These are phyloP conservation scores for Trichophyton rubrum DNA, from an alignment of 2,329 filamentous ascomycete species.

Conservation along the genomic window DNA sequence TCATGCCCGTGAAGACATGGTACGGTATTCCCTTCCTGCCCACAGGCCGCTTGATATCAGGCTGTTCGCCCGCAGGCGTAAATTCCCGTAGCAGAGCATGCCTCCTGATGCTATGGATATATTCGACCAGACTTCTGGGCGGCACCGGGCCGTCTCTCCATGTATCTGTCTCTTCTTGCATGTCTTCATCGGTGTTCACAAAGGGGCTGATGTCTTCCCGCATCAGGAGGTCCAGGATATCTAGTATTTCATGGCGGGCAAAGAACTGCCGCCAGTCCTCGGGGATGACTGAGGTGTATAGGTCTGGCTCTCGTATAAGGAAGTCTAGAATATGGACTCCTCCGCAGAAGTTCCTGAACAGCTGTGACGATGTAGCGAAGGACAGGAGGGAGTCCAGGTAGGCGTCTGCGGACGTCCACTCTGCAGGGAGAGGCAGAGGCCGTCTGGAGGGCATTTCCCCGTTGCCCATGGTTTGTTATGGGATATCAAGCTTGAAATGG, in stretches of 20 bases:
- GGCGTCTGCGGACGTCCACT: constrained; percentile 58
- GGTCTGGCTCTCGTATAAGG: constrained; percentile 69
- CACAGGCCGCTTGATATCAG: constrained; percentile 18
- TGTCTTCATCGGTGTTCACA: constrained; percentile 13
- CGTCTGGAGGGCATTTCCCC: constrained; percentile 35
- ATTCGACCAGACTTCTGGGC: constrained; percentile 51
- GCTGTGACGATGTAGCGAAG: constrained; percentile 60
- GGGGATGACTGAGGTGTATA: constrained; percentile 68
- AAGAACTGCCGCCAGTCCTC: constrained; percentile 74
- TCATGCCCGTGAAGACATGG: constrained; percentile 79
- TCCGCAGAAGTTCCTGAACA: constrained; percentile 82
- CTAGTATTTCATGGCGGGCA: constrained; percentile 55
- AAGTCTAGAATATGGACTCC: constrained; percentile 97
- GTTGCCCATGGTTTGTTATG: background rate
- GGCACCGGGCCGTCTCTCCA: constrained; percentile 37
- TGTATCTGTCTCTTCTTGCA: constrained; percentile 7
- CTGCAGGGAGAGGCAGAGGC: constrained; percentile 55
- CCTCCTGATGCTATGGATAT: constrained; percentile 57
- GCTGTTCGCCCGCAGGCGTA: constrained; percentile 22
- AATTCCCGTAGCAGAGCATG: constrained; percentile 57
- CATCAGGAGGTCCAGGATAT: constrained; percentile 68
- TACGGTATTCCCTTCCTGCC: constrained; percentile 50
- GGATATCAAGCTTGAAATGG: background rate
- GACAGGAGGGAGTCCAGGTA: constrained; percentile 68
- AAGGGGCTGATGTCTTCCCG: constrained; percentile 54